Evolutionary conservation across 352 stramenopile genomes (phyloP).

Genomic region (Bremia lactucae): DNA sequence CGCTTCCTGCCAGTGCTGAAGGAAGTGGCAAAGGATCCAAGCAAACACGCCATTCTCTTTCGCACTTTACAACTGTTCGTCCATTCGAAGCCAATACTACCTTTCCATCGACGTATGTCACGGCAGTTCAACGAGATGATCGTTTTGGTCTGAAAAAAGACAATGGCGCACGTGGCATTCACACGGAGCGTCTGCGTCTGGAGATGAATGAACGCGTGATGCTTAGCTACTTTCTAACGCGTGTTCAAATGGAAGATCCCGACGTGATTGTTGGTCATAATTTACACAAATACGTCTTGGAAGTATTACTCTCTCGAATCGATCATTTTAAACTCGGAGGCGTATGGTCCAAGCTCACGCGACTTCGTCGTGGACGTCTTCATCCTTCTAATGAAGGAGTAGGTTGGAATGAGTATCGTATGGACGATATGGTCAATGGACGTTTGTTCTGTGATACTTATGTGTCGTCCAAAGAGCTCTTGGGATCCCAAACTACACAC

Average conservation of each 20-base stretch:
- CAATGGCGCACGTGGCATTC: slow-evolving; percentile 24
- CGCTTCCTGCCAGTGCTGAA: slow-evolving; percentile 56
- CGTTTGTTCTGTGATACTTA: slow-evolving; percentile 97
- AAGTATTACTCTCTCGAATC: slow-evolving; percentile 94
- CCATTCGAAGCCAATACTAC: slow-evolving; percentile 49
- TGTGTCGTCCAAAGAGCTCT: slow-evolving; percentile 93
- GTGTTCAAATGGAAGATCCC: slow-evolving; percentile 93
- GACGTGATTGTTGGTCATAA: slow-evolving; percentile 99
- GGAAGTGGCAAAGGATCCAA: slow-evolving; percentile 32
- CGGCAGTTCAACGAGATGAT: slow-evolving; percentile 40
- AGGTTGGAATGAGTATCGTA: slow-evolving; percentile 82
- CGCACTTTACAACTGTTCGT: slow-evolving; percentile 77
- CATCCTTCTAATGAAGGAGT: slow-evolving; percentile 73
- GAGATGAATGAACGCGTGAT: slow-evolving; percentile 80
- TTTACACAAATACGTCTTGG: slow-evolving; percentile 95
- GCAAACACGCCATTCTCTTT: slow-evolving; percentile 29
- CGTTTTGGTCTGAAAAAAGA: slow-evolving; percentile 44
- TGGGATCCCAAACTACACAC: slow-evolving; percentile 96
- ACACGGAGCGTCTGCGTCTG: slow-evolving; percentile 47
- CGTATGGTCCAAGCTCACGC: slow-evolving; percentile 76
- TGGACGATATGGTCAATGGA: slow-evolving; percentile 87
- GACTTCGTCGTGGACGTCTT: slow-evolving; percentile 62
- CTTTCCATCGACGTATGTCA: slow-evolving; percentile 51
- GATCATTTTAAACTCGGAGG: slow-evolving; percentile 86
- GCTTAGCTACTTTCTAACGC: slow-evolving; percentile 81